Base-by-base conservation (phyloP, 129 eudicot genomes). In the Centrapalus pauciflorus region DNA sequence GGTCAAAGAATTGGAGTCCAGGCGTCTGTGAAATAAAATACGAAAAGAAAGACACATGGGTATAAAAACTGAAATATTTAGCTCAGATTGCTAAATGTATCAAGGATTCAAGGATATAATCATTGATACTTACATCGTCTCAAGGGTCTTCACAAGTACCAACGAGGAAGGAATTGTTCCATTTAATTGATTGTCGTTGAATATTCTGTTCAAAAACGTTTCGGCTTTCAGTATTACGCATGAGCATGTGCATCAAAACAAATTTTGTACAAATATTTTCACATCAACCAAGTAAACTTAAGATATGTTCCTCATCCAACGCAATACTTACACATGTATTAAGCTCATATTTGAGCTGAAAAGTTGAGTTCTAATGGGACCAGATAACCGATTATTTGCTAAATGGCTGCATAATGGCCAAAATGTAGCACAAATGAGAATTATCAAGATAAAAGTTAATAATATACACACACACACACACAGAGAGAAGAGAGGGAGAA, bases 261-360 rank as follows among this genome's bases (percentile, higher is more conserved):
- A 5, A 19, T 4, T 17, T 28, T 65, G 14, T 65, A 7, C 21
- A 17, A 14, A 16, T 48, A 17, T 64, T 48, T 49, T 8, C 23
- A 66, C 32, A 26, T 66, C 17, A 63, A 19, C n/a, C 28, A 25
- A 25, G 25, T 24, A 37, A 25, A 41, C 35, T 63, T 43, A 23
- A 63, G 2, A 70, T 59, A n/a, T 34, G 14, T 29, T 19, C 13
- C 6, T 26, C 10, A 13, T 35, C 48, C 7, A 56, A 56, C 16
- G 43, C 32, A 13, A 33, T 38, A 83, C 96, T 85, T 83, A 93
- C 98, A 81, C 78, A 62, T 93, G 98, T 69, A 85, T 7, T 45
- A 93, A 76, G 24, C 19, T 76, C 98, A 93, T 88, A 67, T 62
- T 72, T 21, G 95, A 49, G 66, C 77, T 73, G 80, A 93, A 93